phyloP scores from a whole-genome alignment of 495 filamentous ascomycete species.

The Aspergillus ostianus region DNA sequence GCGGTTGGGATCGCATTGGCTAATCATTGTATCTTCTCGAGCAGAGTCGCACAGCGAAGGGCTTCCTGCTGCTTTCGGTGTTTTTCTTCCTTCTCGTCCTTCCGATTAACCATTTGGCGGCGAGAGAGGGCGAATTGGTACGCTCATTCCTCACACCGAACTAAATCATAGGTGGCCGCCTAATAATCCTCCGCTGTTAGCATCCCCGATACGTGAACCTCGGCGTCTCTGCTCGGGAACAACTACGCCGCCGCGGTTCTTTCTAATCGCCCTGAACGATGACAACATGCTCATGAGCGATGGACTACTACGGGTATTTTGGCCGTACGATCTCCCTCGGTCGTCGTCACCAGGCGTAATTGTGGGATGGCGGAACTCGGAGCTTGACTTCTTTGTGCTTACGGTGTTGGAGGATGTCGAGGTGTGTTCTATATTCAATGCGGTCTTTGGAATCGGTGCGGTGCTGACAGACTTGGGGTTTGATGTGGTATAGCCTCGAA shows the following conservation, averaged over 20 bases:
- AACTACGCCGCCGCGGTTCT: conserved; percentile 88
- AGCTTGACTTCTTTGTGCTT: conserved; percentile 84
- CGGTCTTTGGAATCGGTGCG: background rate
- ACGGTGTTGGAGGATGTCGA: conserved; percentile 88
- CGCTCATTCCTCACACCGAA: conserved; percentile 18
- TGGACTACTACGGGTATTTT: conserved; percentile 96
- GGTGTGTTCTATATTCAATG: conserved; percentile 44
- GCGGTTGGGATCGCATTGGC: background rate
- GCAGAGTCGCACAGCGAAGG: conserved; percentile 69
- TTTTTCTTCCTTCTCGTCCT: conserved; percentile 76
- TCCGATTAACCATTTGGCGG: conserved; percentile 70
- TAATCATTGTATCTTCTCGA: background rate
- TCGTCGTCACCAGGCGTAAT: conserved; percentile 75
- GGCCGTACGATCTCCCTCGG: conserved; percentile 83
- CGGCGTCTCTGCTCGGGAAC: conserved; percentile 92
- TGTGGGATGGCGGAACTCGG: conserved; percentile 94
- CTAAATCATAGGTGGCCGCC: background rate
- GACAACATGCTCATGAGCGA: conserved; percentile 77
- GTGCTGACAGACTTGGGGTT: conserved; percentile 10
- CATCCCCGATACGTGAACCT: conserved; percentile 79
- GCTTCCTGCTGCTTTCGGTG: conserved; percentile 69
- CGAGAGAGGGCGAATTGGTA: conserved; percentile 64
- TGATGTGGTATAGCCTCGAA: conserved; percentile 49
- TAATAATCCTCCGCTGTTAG: conserved; percentile 43
- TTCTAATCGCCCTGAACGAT: conserved; percentile 75